These are phyloP conservation scores for Daedaleopsis sinensis DNA, from an alignment of 768 basidiomycete species.

Conservation along the genomic window DNA sequence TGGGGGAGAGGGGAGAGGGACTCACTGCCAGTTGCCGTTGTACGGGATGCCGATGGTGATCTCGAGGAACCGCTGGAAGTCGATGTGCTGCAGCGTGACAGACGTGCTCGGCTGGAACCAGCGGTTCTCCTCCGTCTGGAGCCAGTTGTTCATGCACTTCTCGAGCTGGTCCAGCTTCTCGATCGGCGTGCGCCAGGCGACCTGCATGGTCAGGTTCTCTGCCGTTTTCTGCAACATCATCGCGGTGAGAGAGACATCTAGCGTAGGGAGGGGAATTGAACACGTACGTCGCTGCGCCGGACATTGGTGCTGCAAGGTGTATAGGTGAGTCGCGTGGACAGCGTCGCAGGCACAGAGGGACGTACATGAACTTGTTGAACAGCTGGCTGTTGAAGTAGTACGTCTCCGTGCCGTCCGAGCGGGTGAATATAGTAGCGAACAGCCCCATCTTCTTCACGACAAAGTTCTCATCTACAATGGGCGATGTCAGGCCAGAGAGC, in stretches of 20 bases:
- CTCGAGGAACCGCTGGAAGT: slow-evolving; percentile 66
- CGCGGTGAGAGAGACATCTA: background rate
- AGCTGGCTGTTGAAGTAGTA: slow-evolving; percentile 84
- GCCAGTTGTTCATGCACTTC: slow-evolving; percentile 70
- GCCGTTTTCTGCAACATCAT: slow-evolving; percentile 49
- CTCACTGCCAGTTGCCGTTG: slow-evolving; percentile 43
- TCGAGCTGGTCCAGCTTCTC: slow-evolving; percentile 74
- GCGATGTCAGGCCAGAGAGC: background rate
- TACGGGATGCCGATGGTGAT: slow-evolving; percentile 67
- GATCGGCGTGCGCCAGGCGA: slow-evolving; percentile 76
- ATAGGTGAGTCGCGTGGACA: slow-evolving; percentile 3
- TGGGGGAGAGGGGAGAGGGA: slow-evolving; percentile 7
- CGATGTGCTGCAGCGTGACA: slow-evolving; percentile 63
- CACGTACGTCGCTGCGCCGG: slow-evolving; percentile 65
- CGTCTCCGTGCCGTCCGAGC: slow-evolving; percentile 74
- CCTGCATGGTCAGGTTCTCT: slow-evolving; percentile 68
- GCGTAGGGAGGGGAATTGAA: too few relatives aligned
- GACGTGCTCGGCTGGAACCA: slow-evolving; percentile 76
- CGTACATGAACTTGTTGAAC: slow-evolving; percentile 74
- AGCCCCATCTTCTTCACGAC: slow-evolving; percentile 82
- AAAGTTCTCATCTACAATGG: slow-evolving; percentile 56
- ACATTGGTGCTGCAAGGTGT: slow-evolving; percentile 58
- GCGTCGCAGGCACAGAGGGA: slow-evolving; percentile 5
- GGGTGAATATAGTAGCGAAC: slow-evolving; percentile 77
- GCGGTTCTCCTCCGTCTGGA: slow-evolving; percentile 76